Evolutionary conservation across 2,329 filamentous ascomycete genomes (phyloP).

Genomic region (Penicillium sp.): DNA sequence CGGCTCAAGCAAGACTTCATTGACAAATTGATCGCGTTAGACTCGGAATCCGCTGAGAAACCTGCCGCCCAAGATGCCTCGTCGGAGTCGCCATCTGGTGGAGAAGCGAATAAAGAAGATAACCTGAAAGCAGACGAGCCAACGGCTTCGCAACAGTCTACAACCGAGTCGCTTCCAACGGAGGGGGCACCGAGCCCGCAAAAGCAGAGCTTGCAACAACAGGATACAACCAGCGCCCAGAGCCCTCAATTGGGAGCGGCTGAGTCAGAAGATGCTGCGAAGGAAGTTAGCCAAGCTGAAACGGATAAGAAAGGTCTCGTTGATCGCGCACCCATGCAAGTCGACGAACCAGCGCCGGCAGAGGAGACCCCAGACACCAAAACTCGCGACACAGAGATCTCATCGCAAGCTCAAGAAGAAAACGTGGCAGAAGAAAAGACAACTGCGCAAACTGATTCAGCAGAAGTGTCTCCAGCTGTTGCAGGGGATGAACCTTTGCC

Average conservation of each 20-base stretch:
- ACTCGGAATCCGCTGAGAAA: constrained; percentile 29
- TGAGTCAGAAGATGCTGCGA: neutral
- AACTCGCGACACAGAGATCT: neutral
- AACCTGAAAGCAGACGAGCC: constrained; percentile 11
- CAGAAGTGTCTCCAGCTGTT: constrained; percentile 21
- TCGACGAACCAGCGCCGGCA: neutral
- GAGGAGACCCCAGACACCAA: neutral
- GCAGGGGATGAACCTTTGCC: constrained; percentile 27
- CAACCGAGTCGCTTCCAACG: constrained; percentile 1
- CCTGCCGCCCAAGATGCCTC: constrained; percentile 24
- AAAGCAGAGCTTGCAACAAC: neutral
- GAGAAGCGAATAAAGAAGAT: constrained; percentile 11
- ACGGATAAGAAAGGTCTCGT: neutral
- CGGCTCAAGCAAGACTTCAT: constrained; percentile 65
- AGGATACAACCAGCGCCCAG: neutral
- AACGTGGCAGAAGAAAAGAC: neutral
- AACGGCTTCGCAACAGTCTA: constrained; percentile 7
- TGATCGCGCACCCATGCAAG: neutral
- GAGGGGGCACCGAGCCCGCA: neutral
- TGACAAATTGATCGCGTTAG: constrained; percentile 54
- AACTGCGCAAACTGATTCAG: neutral
- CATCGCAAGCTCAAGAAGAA: neutral
- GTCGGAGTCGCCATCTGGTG: constrained; percentile 7
- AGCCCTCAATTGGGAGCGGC: neutral
- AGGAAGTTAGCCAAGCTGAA: constrained; percentile 1